Base-by-base conservation (phyloP, 257 asterid genomes). In the Solanum commersonii region DNA sequence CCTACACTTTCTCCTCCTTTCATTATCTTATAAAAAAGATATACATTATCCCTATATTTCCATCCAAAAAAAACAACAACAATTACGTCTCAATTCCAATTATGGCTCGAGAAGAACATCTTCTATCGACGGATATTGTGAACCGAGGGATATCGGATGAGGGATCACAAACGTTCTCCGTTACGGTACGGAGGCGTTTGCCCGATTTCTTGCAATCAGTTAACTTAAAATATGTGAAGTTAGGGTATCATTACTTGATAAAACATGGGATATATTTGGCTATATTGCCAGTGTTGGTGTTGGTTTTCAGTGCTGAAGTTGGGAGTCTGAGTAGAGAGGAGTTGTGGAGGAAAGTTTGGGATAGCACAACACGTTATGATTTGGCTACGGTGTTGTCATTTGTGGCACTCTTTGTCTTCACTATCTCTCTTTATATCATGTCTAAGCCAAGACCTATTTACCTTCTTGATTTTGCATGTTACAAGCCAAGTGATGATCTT, bases 201-300 rank as follows among this genome's bases (percentile, higher is more conserved):
- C 99, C 99, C 15, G 99, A 97, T 31, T 97, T 97, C 49, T 97
- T 97, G 22, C 93, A 97, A 83, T 95, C 99, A 0, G 99, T 97
- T 73, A 97, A 97, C 90, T 86, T 97, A 73, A 97, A 96, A 91
- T 96, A 97, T 79, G 99, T 95, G 84, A 95, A 93, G 89, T 35
- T 96, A 20, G 99, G 99, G 15, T 97, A 96, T 84, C 99, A 94
- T 86, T 96, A 97, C 88, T 88, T 97, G 89, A 92, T 97, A 52
- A 95, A 87, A 44, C 99, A 97, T 59, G 98, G 96, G 15, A 46
- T 97, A 23, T 96, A 94, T 56, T 88, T 97, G 35, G 98, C 96
- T 7, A 92, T 96, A 22, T 87, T 95, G n/a, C 99, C 99, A 38
- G 86, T 94, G 88, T 59, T 96, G 89, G 89, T 97, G 87, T 67